These are phyloP conservation scores for Begonia fuchsioides DNA, from an alignment of 306 rosid genomes.

Conservation along the genomic window DNA sequence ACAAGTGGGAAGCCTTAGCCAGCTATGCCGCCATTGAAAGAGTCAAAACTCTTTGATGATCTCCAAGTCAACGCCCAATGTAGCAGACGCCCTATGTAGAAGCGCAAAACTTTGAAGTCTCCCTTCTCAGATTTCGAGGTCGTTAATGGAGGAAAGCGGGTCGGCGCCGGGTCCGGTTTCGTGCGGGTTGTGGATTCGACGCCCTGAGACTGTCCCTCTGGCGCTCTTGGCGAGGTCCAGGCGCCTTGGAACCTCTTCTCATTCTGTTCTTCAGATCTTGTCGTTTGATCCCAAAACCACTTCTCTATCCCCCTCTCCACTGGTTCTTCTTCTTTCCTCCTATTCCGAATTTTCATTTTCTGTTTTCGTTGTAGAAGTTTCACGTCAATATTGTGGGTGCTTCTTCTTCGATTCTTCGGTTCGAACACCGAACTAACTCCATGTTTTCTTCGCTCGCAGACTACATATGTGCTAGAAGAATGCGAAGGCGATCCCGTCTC, in stretches of 20 bases:
- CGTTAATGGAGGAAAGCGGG: slow-evolving; percentile 40
- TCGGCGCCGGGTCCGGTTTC: slow-evolving; percentile 53
- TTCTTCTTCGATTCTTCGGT: too few species aligned
- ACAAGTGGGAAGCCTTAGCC: neutral
- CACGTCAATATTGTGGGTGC: too few species aligned
- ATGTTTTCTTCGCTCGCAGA: slow-evolving; percentile 18
- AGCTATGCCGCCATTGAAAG: too few species aligned
- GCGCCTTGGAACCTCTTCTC: slow-evolving; percentile 26
- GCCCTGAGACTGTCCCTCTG: slow-evolving; percentile 56
- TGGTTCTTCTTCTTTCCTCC: slow-evolving; percentile 31
- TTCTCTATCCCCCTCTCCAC: slow-evolving; percentile 50
- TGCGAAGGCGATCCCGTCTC: slow-evolving; percentile 71
- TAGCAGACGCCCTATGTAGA: too few species aligned
- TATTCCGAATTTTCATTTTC: neutral
- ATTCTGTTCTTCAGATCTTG: slow-evolving; percentile 57
- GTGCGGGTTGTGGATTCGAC: slow-evolving; percentile 85
- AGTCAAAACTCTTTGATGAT: too few species aligned
- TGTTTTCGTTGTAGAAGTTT: neutral
- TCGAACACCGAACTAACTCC: too few species aligned
- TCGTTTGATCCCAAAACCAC: slow-evolving; percentile 55
- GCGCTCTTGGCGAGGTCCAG: slow-evolving; percentile 53
- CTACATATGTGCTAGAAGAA: slow-evolving; percentile 60
- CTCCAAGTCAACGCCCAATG: too few species aligned
- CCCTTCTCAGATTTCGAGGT: neutral
- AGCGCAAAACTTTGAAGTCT: neutral